Base-by-base conservation (phyloP, 2,329 filamentous ascomycete genomes). In the Orbilia ellipsospora region DNA sequence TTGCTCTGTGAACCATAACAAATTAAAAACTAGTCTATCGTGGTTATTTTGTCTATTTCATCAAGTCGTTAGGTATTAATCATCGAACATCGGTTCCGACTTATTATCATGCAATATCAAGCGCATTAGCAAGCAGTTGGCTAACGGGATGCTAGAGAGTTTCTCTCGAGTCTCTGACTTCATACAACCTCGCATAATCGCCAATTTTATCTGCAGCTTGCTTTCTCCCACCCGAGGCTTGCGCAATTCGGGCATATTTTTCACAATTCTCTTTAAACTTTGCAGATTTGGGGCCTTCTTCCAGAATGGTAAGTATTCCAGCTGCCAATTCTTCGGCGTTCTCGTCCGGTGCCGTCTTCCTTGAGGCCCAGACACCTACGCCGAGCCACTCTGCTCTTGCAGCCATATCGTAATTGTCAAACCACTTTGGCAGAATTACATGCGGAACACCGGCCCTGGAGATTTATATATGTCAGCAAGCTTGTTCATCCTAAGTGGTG, bases 331-430 rank as follows among this genome's bases (percentile, higher is more conserved):
- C 72, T 28, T 75, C 72, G 28, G 72, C 72, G 31, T 75, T 75
- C 48, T 75, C 72, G 20, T 75, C 60, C n/a, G 74, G 77, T 12
- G 64, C 69, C 7, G 67, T 65, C 44, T 54, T 64, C 20, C 69
- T 56, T 36, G 75, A 78, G 3, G 74, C 78, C 75, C 77, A 75
- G 6, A 78, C 68, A 13, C 78, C 78, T 2, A 79, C 67, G 12
- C 76, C 73, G 20, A 79, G 72, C 55, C 69, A 73, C 44, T 79
- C 78, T 8, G 73, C 77, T 6, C 78, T 67, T 15, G 62, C 63
- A 1, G 78, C 78, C 66, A 77, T 78, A 16, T 79, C 78, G 55
- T 77, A 79, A 36, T 74, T 77, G 63, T 79, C 78, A 16, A 75
- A 65, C 78, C 78, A 79, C n/a, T 77, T 75, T 1, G 78, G 75